Evolutionary conservation across 306 rosid species (phyloP).

Genomic region (Betula pendula): DNA sequence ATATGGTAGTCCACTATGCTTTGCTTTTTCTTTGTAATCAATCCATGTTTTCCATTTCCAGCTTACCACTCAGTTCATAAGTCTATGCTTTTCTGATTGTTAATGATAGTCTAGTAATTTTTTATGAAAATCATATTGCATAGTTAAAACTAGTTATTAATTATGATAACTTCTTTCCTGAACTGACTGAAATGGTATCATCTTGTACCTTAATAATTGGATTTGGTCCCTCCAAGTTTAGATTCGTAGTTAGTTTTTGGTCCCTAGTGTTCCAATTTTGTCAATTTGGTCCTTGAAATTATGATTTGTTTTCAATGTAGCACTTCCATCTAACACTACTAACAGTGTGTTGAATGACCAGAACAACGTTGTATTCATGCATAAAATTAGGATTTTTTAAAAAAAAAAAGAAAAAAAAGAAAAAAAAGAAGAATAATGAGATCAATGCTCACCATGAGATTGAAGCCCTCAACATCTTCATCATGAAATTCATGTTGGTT

Average conservation of each 20-base stretch:
- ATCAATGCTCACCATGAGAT: constrained; percentile 38
- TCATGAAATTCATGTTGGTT: constrained; percentile 50
- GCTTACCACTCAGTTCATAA: not conserved
- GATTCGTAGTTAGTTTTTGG: not conserved
- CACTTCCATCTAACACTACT: not conserved
- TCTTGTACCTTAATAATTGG: not conserved
- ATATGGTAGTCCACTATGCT: not conserved
- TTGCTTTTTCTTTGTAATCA: not conserved
- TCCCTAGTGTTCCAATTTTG: not conserved
- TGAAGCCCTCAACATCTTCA: constrained; percentile 50
- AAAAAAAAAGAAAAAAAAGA: not conserved
- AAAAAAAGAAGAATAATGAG: not conserved
- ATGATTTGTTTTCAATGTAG: not conserved
- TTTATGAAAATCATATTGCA: not conserved
- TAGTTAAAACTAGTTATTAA: not conserved
- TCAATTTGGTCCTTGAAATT: not conserved
- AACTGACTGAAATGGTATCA: not conserved
- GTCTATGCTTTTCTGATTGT: not conserved
- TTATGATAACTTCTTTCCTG: not conserved
- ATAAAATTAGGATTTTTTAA: no score
- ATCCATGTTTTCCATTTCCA: not conserved
- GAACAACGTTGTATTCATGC: no score
- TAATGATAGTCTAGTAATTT: not conserved
- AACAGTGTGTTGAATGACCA: no score
- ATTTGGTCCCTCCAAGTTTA: not conserved